phyloP scores from a whole-genome alignment of 2,329 filamentous ascomycete genomes.

The Hirsutella minnesotensis region DNA sequence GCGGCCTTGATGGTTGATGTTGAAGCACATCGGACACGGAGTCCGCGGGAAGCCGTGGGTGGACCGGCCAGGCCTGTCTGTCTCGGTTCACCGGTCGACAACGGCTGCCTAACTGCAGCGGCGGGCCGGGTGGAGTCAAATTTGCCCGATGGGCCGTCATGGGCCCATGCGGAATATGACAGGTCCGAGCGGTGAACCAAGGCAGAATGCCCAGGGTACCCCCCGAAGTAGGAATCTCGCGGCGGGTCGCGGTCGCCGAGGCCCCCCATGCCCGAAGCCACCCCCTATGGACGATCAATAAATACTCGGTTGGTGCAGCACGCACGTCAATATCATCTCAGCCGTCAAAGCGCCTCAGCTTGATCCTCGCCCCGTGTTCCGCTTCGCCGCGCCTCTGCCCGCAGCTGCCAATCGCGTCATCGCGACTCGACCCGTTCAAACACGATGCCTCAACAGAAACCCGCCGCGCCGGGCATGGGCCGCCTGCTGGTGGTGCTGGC shows the following conservation, averaged over 20 bases:
- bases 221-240: background rate
- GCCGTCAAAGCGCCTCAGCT: too few species aligned
- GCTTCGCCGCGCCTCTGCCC: background rate
- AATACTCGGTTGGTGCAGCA: too few species aligned
- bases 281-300: too few species aligned
- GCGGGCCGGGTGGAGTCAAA: background rate
- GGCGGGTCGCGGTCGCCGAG: background rate
- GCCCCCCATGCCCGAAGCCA: too few species aligned
- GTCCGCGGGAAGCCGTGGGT: too few species aligned
- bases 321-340: too few species aligned
- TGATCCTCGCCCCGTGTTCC: background rate
- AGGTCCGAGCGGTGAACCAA: conserved; percentile 15
- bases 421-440: background rate
- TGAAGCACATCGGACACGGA: too few species aligned
- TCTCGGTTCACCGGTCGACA: too few species aligned
- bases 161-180: conserved; percentile 12
- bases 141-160: conserved; percentile 1
- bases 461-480: conserved; percentile 10
- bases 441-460: conserved; percentile 1
- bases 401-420: too few species aligned
- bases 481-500: conserved; percentile 37
- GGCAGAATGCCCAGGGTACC: conserved; percentile 10
- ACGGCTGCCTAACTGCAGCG: too few species aligned
- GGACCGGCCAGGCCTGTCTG: too few species aligned
- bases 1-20: too few species aligned